phyloP scores from a whole-genome alignment of 192 early-diverging fungal species.

The Backusella macrospora region DNA sequence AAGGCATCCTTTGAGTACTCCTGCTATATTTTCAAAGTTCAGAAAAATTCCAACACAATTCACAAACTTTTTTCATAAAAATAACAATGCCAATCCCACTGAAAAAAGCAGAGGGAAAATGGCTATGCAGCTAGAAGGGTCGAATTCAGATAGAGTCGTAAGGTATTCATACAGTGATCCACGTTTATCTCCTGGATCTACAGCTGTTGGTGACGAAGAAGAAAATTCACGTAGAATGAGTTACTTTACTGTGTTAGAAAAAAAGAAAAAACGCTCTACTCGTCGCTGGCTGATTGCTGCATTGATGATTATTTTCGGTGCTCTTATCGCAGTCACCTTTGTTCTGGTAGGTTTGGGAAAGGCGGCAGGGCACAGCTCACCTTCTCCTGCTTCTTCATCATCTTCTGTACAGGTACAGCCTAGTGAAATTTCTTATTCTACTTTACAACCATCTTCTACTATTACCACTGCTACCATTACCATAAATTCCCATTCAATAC shows the following conservation, averaged over 20 bases:
- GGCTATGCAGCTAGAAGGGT: not conserved
- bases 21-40: not conserved
- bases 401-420: not conserved
- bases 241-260: not conserved
- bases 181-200: conserved; percentile 14
- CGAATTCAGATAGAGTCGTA: conserved; percentile 7
- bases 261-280: conserved; percentile 11
- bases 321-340: conserved; percentile 13
- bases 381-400: not conserved
- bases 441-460: not conserved
- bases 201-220: conserved; percentile 13
- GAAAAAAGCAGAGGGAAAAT: conserved; percentile 10
- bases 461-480: not conserved
- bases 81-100: not conserved
- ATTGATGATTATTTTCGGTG: conserved; percentile 10
- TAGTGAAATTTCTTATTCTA: not conserved
- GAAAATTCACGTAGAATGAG: not conserved
- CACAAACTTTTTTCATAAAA: not conserved
- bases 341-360: conserved; percentile 15
- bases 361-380: not conserved
- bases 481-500: not conserved
- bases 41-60: conserved; percentile 7
- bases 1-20: not conserved
- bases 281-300: conserved; percentile 1
- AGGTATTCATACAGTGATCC: conserved; percentile 18